Percentiles rank a stretch among this genome's conserved stretches.
Evolutionary conservation across 768 basidiomycete species (phyloP).

Genomic region (Lactarius hengduanensis): DNA sequence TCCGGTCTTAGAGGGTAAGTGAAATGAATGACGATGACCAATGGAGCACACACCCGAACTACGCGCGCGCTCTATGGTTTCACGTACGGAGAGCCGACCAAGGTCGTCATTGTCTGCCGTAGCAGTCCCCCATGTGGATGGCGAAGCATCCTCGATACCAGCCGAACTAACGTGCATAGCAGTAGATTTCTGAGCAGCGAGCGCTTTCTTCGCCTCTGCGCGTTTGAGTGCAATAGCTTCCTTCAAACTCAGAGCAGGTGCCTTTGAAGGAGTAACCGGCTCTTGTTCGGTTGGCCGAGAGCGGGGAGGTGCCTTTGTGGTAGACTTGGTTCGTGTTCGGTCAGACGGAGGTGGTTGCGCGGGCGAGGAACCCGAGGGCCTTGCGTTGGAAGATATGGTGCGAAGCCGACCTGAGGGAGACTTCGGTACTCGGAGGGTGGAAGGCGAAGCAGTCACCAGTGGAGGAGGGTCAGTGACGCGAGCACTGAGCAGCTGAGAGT

Average conservation of each 20-base stretch:
- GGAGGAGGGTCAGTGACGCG: background rate
- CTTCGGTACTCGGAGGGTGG: slow-evolving; percentile 13
- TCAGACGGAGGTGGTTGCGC: background rate
- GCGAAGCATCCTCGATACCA: slow-evolving; percentile 50
- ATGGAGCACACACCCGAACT: slow-evolving; percentile 64
- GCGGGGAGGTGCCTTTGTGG: slow-evolving; percentile 6
- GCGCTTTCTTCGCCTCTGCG: slow-evolving; percentile 71
- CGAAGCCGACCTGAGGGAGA: slow-evolving; percentile 10
- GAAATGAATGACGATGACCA: slow-evolving; percentile 32
- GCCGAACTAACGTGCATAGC: slow-evolving; percentile 34
- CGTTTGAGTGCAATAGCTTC: slow-evolving; percentile 79
- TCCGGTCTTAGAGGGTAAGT: slow-evolving; percentile 48
- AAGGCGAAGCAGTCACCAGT: background rate
- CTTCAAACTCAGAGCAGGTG: slow-evolving; percentile 52
- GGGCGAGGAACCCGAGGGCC: background rate
- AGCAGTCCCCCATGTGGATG: slow-evolving; percentile 30
- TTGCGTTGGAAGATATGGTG: slow-evolving; percentile 11
- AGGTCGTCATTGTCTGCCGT: slow-evolving; percentile 49
- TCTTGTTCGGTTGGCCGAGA: slow-evolving; percentile 10
- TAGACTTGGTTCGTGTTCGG: slow-evolving; percentile 8
- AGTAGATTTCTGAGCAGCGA: slow-evolving; percentile 30
- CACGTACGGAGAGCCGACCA: slow-evolving; percentile 65
- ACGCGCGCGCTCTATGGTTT: slow-evolving; percentile 74
- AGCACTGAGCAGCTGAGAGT: background rate
- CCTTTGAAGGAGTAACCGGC: slow-evolving; percentile 35